These are phyloP conservation scores for Cnidoscolus chayamansa DNA, from an alignment of 441 rosid genomes.

Conservation along the genomic window DNA sequence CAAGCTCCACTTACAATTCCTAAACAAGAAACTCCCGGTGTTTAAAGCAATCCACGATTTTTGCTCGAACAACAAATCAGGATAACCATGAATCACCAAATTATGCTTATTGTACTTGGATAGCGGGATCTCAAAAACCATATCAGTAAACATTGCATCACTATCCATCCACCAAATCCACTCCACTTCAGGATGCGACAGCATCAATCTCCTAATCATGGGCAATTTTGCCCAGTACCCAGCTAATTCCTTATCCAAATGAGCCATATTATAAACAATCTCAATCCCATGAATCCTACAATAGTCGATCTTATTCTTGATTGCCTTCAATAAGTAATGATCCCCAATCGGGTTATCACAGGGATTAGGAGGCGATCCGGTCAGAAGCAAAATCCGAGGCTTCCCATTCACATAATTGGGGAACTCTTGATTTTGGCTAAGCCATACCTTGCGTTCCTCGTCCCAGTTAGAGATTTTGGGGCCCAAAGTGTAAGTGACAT, in stretches of 20 bases:
- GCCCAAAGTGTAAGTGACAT: slow-evolving; percentile 63
- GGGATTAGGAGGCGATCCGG: slow-evolving; percentile 89
- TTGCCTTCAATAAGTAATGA: slow-evolving; percentile 76
- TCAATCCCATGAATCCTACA: slow-evolving; percentile 97
- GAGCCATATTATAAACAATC: slow-evolving; percentile 95
- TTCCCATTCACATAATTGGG: slow-evolving; percentile 66
- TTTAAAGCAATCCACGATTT: slow-evolving; percentile 94
- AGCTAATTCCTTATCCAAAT: slow-evolving; percentile 82
- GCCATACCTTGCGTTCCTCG: slow-evolving; percentile 74
- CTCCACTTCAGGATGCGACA: slow-evolving; percentile 90
- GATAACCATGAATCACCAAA: slow-evolving; percentile 87
- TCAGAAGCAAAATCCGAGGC: slow-evolving; percentile 67
- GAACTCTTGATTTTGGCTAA: slow-evolving; percentile 63
- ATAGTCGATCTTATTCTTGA: slow-evolving; percentile 94
- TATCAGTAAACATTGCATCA: slow-evolving; percentile 91
- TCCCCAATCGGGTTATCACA: slow-evolving; percentile 96
- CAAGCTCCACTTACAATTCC: slow-evolving; percentile 90
- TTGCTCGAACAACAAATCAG: slow-evolving; percentile 70
- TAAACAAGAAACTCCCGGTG: slow-evolving; percentile 78
- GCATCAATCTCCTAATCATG: slow-evolving; percentile 78
- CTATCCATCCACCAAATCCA: slow-evolving; percentile 99
- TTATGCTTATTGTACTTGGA: slow-evolving; percentile 59
- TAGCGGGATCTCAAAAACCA: slow-evolving; percentile 77
- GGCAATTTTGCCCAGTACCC: slow-evolving; percentile 98
- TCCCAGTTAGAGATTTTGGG: slow-evolving; percentile 79